Evolutionary conservation across 805 yeast genomes (phyloP), one percentile per base, ranked within the genome.

Genomic region (Barnettozyma vustinii): DNA sequence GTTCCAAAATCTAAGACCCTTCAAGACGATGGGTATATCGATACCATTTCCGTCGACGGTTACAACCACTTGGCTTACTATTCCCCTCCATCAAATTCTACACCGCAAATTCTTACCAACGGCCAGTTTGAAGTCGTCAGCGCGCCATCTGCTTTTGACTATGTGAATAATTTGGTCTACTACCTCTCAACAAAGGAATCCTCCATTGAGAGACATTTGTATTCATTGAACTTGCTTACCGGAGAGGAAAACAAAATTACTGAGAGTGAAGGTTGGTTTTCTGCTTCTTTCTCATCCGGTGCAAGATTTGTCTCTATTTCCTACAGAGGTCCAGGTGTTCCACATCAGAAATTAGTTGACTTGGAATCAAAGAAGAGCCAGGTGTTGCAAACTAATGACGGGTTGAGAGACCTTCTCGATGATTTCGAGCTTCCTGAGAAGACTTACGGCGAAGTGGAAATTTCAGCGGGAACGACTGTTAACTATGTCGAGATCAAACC

Each of bases 51-150:
- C 5, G 70, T 79, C 23, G 73, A 79, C 52, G 87, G 87, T 0
- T 81, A 60, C 56, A 73, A 74, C 50, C 99, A 94, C 65, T 71
- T 94, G 53, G 98, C 90, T 0, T 91, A 85, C 65, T 94, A 81
- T 62, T 71, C 87, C 2, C 94, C 96, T 5, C 80, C 89, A 2
- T 71, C 75, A 23, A 64, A 83, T 5, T 53, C 79, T 0, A 65
- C 67, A 15, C 88, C 88, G 4, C 58, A 58, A 2, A 63, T 84
- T 20, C 74, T 96, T 42, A 87, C 94, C 1, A 50, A 66, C 3
- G 99, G 99, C 7, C 67, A 76, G 1, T 94, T 96, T 96, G 99
- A 94, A 65, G 96, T 94, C n/a, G 85, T 79, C 25, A 76, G 73
- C 52, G 91, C 88, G 1, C 81, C 85, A 2, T 70, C 83, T 2